Base-by-base conservation (phyloP, 352 stramenopile genomes). In the Phytophthora boehmeriae region DNA sequence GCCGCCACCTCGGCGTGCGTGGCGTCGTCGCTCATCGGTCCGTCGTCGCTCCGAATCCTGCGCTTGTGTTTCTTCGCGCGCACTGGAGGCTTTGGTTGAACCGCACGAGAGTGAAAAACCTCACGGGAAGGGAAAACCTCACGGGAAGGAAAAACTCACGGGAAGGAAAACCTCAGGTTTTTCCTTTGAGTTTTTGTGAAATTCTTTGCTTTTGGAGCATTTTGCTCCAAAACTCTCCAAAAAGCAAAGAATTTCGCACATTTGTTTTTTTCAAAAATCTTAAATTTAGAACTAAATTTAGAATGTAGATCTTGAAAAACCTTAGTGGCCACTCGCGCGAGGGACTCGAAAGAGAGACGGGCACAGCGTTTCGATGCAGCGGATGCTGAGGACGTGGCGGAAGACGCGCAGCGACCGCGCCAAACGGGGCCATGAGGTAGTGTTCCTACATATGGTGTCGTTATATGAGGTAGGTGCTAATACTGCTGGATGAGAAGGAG, bases 351-450 rank as follows among this genome's bases (percentile, higher is more conserved):
- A 30, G 25, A 30, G 25, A 30, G 25, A 30, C 25, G 3, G 25
- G 6, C 25, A 30, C 25, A 30, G 25, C n/a, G n/a, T n/a, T n/a
- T n/a, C 8, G 32, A 65, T 76, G 64, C 59, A 72, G 60, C 50
- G 64, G 14, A 35, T 71, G 20, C 11, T 75, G 14, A 57, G 38
- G 32, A 65, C 75, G 27, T 86, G 70, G 71, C 76, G 77, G 5
- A 73, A 83, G 53, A 73, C 58, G 59, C 68, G 68, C 25, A 53
- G 39, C 20, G 73, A 80, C 39, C 66, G 72, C 39, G 73, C 69
- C 22, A 78, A 71, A 16, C 66, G 88, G 54, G 78, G 77, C 8
- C 77, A 75, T 50, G 54, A 69, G 52, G 81, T n/a, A n/a, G n/a
- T 88, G 46, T 25, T 45, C 50, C 0, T 48, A 2, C 14, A 1